Percentiles rank a stretch among this genome's conserved stretches.
phyloP scores from a whole-genome alignment of 75 land plant species.

The Cunninghamia lanceolata region DNA sequence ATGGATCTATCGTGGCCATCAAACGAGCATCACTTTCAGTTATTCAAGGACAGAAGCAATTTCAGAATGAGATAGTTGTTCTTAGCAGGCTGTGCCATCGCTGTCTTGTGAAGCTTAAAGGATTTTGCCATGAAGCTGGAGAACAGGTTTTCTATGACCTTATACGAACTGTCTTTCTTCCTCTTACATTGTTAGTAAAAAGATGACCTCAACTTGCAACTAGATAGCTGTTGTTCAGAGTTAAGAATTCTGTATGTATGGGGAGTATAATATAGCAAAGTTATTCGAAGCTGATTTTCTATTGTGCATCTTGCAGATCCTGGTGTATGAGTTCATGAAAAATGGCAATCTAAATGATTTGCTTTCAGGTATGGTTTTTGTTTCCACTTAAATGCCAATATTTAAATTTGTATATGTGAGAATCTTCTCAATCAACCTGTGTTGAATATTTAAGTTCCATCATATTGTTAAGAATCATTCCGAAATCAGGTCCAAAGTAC shows the following conservation, averaged over 20 bases:
- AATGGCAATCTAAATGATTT: conserved; percentile 38
- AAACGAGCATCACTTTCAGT: conserved; percentile 77
- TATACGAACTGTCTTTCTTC: background rate
- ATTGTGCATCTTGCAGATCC: conserved; percentile 21
- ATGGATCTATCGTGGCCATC: conserved; percentile 66
- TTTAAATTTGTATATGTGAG: background rate
- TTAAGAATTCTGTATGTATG: background rate
- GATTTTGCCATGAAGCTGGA: conserved; percentile 83
- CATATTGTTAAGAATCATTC: background rate
- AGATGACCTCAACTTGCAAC: background rate
- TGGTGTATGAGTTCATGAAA: conserved; percentile 50
- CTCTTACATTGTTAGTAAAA: background rate
- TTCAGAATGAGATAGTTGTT: conserved; percentile 77
- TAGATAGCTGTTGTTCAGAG: background rate
- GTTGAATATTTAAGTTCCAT: background rate
- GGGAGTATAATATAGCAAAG: background rate
- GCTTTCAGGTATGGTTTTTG: conserved; percentile 20
- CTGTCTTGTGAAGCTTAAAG: conserved; percentile 77
- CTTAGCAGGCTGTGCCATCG: conserved; percentile 85
- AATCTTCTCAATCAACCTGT: no score
- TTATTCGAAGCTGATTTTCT: background rate
- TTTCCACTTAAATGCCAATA: background rate
- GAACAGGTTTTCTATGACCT: conserved; percentile 61
- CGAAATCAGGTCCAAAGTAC: background rate
- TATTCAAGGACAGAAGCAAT: conserved; percentile 78